Base-by-base conservation (phyloP, 768 basidiomycete species). In the Hortiboletus campestris region DNA sequence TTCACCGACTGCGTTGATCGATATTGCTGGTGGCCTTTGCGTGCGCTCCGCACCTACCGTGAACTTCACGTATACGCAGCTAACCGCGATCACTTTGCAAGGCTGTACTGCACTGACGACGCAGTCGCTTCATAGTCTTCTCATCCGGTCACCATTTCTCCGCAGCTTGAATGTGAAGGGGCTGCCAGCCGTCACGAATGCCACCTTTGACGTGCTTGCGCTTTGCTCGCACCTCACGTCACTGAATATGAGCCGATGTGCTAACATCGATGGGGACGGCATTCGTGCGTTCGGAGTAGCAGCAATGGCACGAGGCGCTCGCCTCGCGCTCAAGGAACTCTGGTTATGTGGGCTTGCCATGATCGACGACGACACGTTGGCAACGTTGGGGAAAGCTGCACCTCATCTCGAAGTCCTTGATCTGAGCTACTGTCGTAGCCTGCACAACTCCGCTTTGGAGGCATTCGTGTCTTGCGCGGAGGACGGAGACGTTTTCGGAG, bases 391-490 rank as follows among this genome's bases (percentile, higher is more conserved):
- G 7, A 80, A 75, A 59, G 85, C 82, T 3, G 80, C 88, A 0
- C 89, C 89, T 19, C 74, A 77, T 62, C 79, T 95, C 20, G 89
- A 92, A 68, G 81, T 91, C 17, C 75, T 95, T 20, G 93, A 95
- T 69, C 72, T 94, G 57, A 89, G 88, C 71, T 88, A 89, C 64
- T 77, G 81, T 53, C 79, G 79, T 31, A 80, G 84, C 53, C 69
- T 94, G 55, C 87, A 86, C 66, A 91, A 93, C 67, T 85, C 88
- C 2, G 83, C 84, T 3, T 60, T 92, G 57, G 88, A 88, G 43
- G 86, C 84, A 3, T 86, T 91, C 66, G 83, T 91, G 6, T 74
- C 81, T 2, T 84, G 83, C 56, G 65, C 76, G 10, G 58, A 67
- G 46, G 76, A 69, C 6, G 57, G 34, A 29, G 29, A 44, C 4